Conservation (phyloP, 352 stramenopile genomes). For the Phytophthora macrochlamydospora region DNA sequence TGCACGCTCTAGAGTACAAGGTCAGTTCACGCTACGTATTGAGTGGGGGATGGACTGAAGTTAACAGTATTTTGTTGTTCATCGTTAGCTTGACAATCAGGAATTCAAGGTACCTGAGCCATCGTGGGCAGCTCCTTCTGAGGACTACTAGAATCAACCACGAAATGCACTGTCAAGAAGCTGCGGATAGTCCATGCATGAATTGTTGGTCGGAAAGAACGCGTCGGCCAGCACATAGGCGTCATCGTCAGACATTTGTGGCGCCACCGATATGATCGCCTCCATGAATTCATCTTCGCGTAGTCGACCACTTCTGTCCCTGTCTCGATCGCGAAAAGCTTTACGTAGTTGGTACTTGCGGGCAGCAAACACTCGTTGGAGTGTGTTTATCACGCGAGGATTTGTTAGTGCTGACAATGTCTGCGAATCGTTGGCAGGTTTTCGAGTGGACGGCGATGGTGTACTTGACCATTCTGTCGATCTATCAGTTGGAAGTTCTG, state of each 20-base stretch:
- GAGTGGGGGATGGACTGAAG: neutral
- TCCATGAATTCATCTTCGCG: slow-evolving; percentile 83
- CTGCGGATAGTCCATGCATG: slow-evolving; percentile 64
- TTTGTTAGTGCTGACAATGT: slow-evolving; percentile 12
- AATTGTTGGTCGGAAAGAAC: slow-evolving; percentile 82
- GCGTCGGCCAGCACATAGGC: slow-evolving; percentile 71
- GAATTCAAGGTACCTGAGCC: slow-evolving; percentile 66
- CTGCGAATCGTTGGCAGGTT: slow-evolving; percentile 7
- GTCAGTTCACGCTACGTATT: slow-evolving; percentile 33
- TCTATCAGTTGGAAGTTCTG: slow-evolving; percentile 12
- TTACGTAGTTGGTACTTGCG: slow-evolving; percentile 79
- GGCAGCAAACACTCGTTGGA: slow-evolving; percentile 58
- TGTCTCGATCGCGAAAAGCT: slow-evolving; percentile 62
- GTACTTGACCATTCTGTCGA: slow-evolving; percentile 4
- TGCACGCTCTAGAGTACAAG: slow-evolving; percentile 89
- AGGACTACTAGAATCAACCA: slow-evolving; percentile 38
- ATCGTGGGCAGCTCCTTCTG: slow-evolving; percentile 55
- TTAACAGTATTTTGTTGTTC: neutral
- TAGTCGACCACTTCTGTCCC: slow-evolving; percentile 57
- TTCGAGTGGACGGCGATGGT: slow-evolving; percentile 14
- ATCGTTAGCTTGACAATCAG: slow-evolving; percentile 66
- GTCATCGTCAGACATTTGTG: slow-evolving; percentile 70
- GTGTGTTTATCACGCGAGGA: slow-evolving; percentile 44
- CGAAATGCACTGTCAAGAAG: slow-evolving; percentile 75
- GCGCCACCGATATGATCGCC: slow-evolving; percentile 60